A percentile compares a stretch with the other conserved stretches of the same genome.
Conservation (phyloP, 2,329 filamentous ascomycete genomes). For the Xylariaceae sp. region DNA sequence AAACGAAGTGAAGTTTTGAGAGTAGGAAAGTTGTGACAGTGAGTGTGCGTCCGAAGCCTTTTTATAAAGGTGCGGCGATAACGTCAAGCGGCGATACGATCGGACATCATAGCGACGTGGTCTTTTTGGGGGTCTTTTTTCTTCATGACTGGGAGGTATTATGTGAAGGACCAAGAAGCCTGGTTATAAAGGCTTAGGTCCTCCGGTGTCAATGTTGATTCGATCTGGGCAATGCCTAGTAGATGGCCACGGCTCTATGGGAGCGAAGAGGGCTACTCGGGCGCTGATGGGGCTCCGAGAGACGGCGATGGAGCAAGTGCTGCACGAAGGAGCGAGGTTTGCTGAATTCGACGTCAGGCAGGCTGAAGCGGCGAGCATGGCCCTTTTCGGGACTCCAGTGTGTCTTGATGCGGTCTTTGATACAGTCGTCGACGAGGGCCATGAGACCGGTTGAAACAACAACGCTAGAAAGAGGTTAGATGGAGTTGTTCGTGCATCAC, state of each 20-base stretch:
- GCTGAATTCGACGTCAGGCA: constrained; percentile 32
- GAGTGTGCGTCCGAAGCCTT: not conserved
- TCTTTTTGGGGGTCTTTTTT: constrained; percentile 1
- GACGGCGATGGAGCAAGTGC: constrained; percentile 38
- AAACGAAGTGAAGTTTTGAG: too few species aligned
- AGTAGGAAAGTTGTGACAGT: not conserved
- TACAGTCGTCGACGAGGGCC: constrained; percentile 83
- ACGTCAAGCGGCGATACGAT: constrained; percentile 1
- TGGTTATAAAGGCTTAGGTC: constrained; percentile 11
- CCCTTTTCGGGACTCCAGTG: constrained; percentile 53
- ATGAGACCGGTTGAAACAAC: constrained; percentile 87
- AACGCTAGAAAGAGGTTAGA: constrained; percentile 51
- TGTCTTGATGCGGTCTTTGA: constrained; percentile 84
- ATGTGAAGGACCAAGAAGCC: constrained; percentile 3
- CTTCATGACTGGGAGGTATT: constrained; percentile 1
- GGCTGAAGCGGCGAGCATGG: constrained; percentile 37
- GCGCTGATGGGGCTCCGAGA: constrained; percentile 33
- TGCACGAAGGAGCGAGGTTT: constrained; percentile 34
- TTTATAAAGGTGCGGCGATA: not conserved
- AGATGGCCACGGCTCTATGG: constrained; percentile 34
- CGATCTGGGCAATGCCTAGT: constrained; percentile 24
- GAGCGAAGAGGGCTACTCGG: constrained; percentile 35
- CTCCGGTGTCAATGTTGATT: constrained; percentile 13
- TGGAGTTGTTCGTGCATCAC: not conserved
- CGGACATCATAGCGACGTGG: constrained; percentile 3